Evolutionary conservation across 306 rosid species (phyloP).

Genomic region (Ormosia semicastrata): DNA sequence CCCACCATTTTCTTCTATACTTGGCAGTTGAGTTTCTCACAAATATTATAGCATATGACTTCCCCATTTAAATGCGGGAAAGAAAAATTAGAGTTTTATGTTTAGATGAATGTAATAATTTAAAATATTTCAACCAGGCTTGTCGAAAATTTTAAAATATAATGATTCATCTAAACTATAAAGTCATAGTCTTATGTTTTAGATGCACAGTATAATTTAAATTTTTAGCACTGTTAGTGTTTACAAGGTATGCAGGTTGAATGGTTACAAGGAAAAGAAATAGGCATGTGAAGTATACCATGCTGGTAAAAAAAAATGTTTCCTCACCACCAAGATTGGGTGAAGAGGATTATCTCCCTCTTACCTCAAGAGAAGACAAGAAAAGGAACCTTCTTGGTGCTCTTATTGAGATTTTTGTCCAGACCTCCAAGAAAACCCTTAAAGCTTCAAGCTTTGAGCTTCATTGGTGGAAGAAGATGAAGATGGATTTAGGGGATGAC

Average conservation of each 20-base stretch:
- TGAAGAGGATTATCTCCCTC: no score
- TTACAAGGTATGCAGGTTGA: no score
- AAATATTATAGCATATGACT: neutral
- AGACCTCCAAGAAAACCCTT: no score
- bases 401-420: no score
- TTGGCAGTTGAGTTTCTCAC: neutral
- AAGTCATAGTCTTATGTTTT: neutral
- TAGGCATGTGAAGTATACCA: neutral
- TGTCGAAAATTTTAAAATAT: neutral
- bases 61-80: neutral
- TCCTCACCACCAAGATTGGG: no score
- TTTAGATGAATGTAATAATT: neutral
- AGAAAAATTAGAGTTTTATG: neutral
- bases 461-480: no score
- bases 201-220: neutral
- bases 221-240: neutral
- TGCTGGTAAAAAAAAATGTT: no score
- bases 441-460: no score
- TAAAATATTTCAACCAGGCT: neutral
- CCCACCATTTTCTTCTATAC: neutral
- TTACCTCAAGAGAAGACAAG: no score
- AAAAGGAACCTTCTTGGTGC: no score
- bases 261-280: neutral
- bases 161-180: neutral
- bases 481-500: no score